Base-by-base conservation (phyloP, 768 basidiomycete genomes). In the Coprinopsis sp. region DNA sequence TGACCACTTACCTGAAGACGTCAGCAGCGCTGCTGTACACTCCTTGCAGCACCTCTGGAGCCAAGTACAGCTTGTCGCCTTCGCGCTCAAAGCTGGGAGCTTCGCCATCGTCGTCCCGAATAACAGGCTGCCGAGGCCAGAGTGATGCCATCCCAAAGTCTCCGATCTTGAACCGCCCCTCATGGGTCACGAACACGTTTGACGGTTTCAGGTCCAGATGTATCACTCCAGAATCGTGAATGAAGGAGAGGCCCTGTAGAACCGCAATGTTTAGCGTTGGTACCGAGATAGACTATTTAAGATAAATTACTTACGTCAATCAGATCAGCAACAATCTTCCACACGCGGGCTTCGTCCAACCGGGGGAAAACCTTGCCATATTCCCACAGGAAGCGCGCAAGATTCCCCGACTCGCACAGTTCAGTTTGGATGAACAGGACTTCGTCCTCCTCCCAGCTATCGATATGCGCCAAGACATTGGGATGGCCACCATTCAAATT, bases 101-200 rank as follows among this genome's bases (percentile, higher is more conserved):
- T 8, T 58, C 64, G 27, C 64, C 54, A 13, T 40, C 44, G 21
- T 41, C 29, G n/a, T 23, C 24, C 14, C 21, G 16, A 23, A 29
- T n/a, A 43, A 37, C 40, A 25, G 30, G 24, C 42, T 37, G 14
- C 30, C 92, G 72, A 1, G 92, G 91, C 87, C 91, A 94, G 43
- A 91, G 57, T 5, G 91, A 90, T n/a, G 95, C 94, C 84, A 99
- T 92, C 7, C 96, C 96, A 69, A 98, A 97, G 64, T 99, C 96
- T 6, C 95, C 95, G 62, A 99, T 92, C 70, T 91, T 92, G 70
- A 99, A 86, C 36, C 86, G 78, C 1, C 96, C 96, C 33, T 83
- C 78, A 6, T 73, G 73, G 8, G 90, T 92, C 56, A 99, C 75
- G 61, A 99, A 92, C 41, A 99, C 84, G 63, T 99, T 99, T 33